Base-by-base conservation (phyloP, 176 grass and related monocot species). In the Microstegium vimineum region DNA sequence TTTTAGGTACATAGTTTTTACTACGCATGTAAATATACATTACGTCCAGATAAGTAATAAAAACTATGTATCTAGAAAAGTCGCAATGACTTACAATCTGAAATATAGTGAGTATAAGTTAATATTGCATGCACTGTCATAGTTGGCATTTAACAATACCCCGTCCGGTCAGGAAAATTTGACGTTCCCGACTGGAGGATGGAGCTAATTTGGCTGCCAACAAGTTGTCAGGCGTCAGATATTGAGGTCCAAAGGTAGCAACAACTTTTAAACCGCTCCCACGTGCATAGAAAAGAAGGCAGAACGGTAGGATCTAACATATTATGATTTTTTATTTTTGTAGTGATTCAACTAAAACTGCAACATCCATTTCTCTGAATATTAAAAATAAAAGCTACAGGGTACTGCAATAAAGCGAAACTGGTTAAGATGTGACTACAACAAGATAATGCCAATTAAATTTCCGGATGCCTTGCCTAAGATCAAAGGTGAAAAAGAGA, bases 301-400 rank as follows among this genome's bases (percentile, higher is more conserved):
- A 62, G 49, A 89, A 20, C 43, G 18, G 12, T 51, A 51, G 36
- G 36, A 49, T 26, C 23, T 9, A 81, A 54, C 66, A 81, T 81
- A 88, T 0, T 68, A 75, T 51, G 23, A 61, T 62, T 52, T 52
- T 52, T 52, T 11, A 14, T 41, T 40, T 77, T 17, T 61, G 17
- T 41, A 33, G 38, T 30, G 34, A 74, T 66, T 75, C 23, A 66
- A 67, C 37, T 40, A 79, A 33, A 31, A 64, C 57, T 76, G 56
- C 4, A 35, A 54, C 75, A 56, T 41, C 30, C 28, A 4, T 82
- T 25, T 28, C 22, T 68, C 65, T 82, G 10, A 43, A 77, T 46
- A n/a, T 82, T 73, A 82, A 66, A 54, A 71, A 17, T 35, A 70
- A 62, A 41, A 59, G 36, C 42, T 42, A 65, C 36, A 73, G n/a